These are phyloP conservation scores for Ottelia alismoides DNA, from an alignment of 106 monocot species.

Conservation along the genomic window DNA sequence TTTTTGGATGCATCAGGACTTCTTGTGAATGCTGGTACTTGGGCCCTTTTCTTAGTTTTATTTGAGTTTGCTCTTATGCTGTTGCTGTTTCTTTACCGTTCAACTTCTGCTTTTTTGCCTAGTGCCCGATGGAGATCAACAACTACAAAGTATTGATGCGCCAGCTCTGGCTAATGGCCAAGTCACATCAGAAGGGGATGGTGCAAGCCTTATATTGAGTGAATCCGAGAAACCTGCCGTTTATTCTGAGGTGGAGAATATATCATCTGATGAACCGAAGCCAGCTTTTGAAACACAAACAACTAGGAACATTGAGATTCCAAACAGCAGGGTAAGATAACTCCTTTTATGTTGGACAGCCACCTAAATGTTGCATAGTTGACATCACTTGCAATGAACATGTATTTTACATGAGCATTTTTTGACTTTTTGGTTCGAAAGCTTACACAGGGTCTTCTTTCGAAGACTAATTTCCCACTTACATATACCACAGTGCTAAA, in stretches of 20 bases:
- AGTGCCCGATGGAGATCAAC: background rate
- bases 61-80: background rate
- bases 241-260: background rate
- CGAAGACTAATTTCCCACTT: too few species aligned
- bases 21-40: background rate
- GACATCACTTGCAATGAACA: background rate
- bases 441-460: too few species aligned
- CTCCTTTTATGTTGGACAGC: too few species aligned
- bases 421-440: background rate
- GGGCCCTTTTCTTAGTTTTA: background rate
- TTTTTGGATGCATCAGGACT: too few species aligned
- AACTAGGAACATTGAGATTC: conserved; percentile 15
- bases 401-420: background rate
- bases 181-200: background rate
- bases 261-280: background rate
- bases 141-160: background rate
- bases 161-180: conserved; percentile 1
- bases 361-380: background rate
- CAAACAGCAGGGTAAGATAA: conserved; percentile 11
- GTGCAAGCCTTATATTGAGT: background rate
- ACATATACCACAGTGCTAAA: too few species aligned
- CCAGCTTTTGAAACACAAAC: background rate
- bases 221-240: background rate
- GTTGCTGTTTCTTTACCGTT: background rate
- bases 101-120: background rate